Evolutionary conservation across 768 basidiomycete species (phyloP), one percentile per base, ranked within the genome.

Genomic region (Suillus placidus): DNA sequence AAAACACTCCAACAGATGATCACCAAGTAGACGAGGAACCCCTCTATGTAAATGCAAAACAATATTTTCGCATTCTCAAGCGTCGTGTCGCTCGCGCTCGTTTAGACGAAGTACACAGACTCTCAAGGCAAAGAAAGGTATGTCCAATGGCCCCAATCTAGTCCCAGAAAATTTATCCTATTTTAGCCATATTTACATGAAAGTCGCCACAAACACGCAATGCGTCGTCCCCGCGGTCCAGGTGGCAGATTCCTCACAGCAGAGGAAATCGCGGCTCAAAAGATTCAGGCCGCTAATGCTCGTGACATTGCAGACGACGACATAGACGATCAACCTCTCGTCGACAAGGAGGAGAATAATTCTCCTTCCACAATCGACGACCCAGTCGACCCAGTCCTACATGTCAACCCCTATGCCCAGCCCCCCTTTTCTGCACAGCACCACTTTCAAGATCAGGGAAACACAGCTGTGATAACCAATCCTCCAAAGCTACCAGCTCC

Each of bases 21-120:
- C 43, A 70, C 5, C 78, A 78, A 65, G 84, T 93, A 71, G 96
- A 98, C 79, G 95, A 98, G 69, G 97, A 99, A 77, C 97, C 97
- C 34, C 89, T 99, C 70, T 98, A 98, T 80, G 97, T 99, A 66
- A 99, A 99, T 72, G 97, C 97, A 66, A 99, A 99, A 76, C 97
- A 99, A 80, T 99, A 99, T 77, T 95, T 96, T 72, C 93, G 97
- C 75, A 99, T 99, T 72, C 87, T 99, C 78, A 98, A 99, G 82
- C 86, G 97, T 68, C 86, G 97, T 64, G 87, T 93, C 70, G 95
- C 97, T 6, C 82, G 97, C 52, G 93, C 94, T 4, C 85, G 97
- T 58, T 84, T 98, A 61, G 96, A 97, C 73, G 97, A 99, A 78
- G 84, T 99, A 62, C 95, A 97, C 70, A 85, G 94, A 68, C 86